A percentile compares a stretch with the other conserved stretches of the same genome.
phyloP scores from a whole-genome alignment of 805 yeast species.

The Kodamaea kaohsiungensis region DNA sequence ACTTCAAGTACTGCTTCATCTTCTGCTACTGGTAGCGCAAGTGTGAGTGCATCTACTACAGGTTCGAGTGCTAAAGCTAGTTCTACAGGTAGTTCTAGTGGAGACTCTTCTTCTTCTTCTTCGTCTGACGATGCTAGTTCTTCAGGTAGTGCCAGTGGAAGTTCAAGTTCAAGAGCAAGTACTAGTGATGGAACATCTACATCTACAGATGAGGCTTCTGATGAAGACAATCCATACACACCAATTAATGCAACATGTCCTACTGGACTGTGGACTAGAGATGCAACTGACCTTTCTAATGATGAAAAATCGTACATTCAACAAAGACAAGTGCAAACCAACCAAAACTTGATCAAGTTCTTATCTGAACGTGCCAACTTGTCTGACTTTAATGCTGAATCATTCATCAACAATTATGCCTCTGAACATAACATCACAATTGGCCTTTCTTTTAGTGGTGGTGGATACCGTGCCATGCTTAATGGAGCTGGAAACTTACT shows the following conservation, averaged over 20 bases:
- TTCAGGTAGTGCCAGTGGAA: neutral
- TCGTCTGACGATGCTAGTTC: neutral
- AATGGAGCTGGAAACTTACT: slow-evolving; percentile 16
- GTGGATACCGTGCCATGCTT: slow-evolving; percentile 38
- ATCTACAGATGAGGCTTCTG: slow-evolving; percentile 14
- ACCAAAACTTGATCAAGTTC: slow-evolving; percentile 28
- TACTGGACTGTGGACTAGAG: slow-evolving; percentile 22
- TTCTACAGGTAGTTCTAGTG: neutral
- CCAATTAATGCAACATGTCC: slow-evolving; percentile 37
- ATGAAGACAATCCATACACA: slow-evolving; percentile 20
- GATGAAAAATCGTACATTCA: slow-evolving; percentile 29
- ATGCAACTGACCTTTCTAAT: slow-evolving; percentile 25
- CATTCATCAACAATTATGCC: slow-evolving; percentile 24
- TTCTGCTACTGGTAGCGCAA: neutral
- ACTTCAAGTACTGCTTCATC: neutral
- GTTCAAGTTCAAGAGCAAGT: neutral
- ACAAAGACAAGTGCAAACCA: slow-evolving; percentile 29
- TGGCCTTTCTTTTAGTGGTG: slow-evolving; percentile 38
- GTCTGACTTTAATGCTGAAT: slow-evolving; percentile 32
- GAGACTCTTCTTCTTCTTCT: no score
- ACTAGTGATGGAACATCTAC: slow-evolving; percentile 4
- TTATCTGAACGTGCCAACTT: slow-evolving; percentile 31
- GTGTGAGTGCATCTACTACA: neutral
- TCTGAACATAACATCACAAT: slow-evolving; percentile 26
- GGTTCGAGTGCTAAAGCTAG: neutral